phyloP scores from a whole-genome alignment of 1,139 yeast species.

The Nakaseomyces sp. region DNA sequence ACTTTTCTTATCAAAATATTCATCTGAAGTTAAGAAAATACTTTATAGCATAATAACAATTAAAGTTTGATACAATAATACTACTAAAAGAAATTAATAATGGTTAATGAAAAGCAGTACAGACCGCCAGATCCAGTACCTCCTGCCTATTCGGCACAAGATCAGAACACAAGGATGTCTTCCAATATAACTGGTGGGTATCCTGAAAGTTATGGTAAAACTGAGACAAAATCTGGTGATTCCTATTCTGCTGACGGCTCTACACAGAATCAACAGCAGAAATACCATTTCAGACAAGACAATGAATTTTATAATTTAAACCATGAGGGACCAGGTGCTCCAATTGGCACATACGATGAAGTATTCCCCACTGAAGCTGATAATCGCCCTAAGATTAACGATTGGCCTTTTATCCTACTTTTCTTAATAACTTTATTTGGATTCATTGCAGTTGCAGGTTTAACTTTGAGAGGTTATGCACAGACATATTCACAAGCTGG shows the following conservation, averaged over 20 bases:
- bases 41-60: no score
- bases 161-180: neutral
- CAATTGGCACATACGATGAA: slow-evolving; percentile 56
- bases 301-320: slow-evolving; percentile 25
- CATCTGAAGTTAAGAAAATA: no score
- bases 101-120: slow-evolving; percentile 8
- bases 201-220: slow-evolving; percentile 3
- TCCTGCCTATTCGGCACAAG: slow-evolving; percentile 11
- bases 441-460: slow-evolving; percentile 61
- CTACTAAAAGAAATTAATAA: neutral
- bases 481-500: slow-evolving; percentile 49
- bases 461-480: slow-evolving; percentile 58
- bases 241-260: slow-evolving; percentile 1
- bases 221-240: slow-evolving; percentile 2
- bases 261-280: slow-evolving; percentile 8
- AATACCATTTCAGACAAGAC: slow-evolving; percentile 27
- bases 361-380: slow-evolving; percentile 32
- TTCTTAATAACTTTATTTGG: slow-evolving; percentile 57
- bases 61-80: neutral
- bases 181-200: neutral
- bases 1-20: no score
- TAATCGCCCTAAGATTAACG: slow-evolving; percentile 59
- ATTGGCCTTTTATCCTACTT: slow-evolving; percentile 60
- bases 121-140: slow-evolving; percentile 15
- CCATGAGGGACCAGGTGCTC: slow-evolving; percentile 35